Conservation (phyloP, 495 filamentous ascomycete genomes). For the Daldinia loculata region DNA sequence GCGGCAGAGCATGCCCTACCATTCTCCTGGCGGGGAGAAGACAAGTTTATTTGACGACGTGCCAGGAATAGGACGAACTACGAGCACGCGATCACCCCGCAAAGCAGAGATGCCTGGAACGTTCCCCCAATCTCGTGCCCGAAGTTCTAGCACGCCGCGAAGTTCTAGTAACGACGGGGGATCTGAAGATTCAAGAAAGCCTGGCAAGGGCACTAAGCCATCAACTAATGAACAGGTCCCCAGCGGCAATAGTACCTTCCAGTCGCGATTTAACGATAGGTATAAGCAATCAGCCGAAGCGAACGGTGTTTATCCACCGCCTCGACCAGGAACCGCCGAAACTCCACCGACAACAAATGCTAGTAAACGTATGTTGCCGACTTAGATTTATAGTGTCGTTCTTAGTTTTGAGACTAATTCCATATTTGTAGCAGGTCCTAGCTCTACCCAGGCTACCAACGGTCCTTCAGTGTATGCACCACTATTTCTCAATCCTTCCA, state of each 20-base stretch:
- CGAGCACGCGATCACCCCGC: slow-evolving; percentile 36
- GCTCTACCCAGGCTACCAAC: slow-evolving; percentile 20
- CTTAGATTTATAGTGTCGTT: not conserved
- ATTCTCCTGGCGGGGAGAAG: slow-evolving; percentile 73
- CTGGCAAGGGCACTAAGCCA: not conserved
- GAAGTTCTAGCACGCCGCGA: slow-evolving; percentile 40
- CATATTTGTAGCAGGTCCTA: slow-evolving; percentile 6
- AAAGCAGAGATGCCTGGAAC: slow-evolving; percentile 36
- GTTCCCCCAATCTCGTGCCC: slow-evolving; percentile 29
- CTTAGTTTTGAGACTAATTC: slow-evolving; percentile 9
- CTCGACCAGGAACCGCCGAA: not conserved
- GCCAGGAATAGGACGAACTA: slow-evolving; percentile 30
- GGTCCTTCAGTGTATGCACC: slow-evolving; percentile 53
- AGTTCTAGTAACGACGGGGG: slow-evolving; percentile 37
- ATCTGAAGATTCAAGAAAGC: slow-evolving; percentile 33
- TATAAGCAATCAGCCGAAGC: slow-evolving; percentile 39
- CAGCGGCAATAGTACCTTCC: not conserved
- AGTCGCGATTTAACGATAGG: slow-evolving; percentile 42
- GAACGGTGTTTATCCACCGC: slow-evolving; percentile 2
- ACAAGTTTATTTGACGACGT: slow-evolving; percentile 61
- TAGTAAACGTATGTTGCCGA: slow-evolving; percentile 27
- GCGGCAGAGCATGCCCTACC: slow-evolving; percentile 74
- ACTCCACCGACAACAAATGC: slow-evolving; percentile 10
- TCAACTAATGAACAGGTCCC: slow-evolving; percentile 6
- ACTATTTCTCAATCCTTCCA: slow-evolving; percentile 4